Conservation (phyloP, 164 flowering plant species). For the Brasenia schreberi region DNA sequence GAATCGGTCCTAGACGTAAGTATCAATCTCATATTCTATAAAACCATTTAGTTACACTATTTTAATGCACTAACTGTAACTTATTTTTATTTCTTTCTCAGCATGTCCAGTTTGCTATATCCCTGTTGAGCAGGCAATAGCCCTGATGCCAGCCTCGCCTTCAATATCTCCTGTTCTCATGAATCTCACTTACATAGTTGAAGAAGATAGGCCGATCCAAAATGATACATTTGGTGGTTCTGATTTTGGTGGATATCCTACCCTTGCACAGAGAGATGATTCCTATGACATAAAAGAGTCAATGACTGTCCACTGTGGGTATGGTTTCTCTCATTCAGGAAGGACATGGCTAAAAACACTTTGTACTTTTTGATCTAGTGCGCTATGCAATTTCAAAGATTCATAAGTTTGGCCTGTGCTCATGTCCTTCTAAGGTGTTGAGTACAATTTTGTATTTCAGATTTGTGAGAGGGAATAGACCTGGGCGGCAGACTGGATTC, state of each 20-base stretch:
- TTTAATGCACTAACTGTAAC: neutral
- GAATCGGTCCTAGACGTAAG: slow-evolving; percentile 93
- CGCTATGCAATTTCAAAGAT: too few species aligned
- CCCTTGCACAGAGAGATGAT: slow-evolving; percentile 62
- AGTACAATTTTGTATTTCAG: slow-evolving; percentile 20
- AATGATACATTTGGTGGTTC: slow-evolving; percentile 62
- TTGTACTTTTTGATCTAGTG: too few species aligned
- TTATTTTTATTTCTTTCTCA: slow-evolving; percentile 15
- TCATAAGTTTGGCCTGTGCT: too few species aligned
- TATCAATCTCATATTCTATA: slow-evolving; percentile 1
- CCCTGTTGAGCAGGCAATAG: slow-evolving; percentile 66
- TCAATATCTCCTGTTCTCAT: slow-evolving; percentile 52
- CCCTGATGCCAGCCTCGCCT: slow-evolving; percentile 53
- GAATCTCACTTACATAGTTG: slow-evolving; percentile 48
- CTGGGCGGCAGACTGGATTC: slow-evolving; percentile 81
- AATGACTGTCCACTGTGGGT: slow-evolving; percentile 97
- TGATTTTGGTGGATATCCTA: slow-evolving; percentile 95
- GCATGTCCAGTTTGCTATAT: slow-evolving; percentile 96
- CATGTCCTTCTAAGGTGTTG: neutral
- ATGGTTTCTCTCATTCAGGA: slow-evolving; percentile 12
- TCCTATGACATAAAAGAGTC: slow-evolving; percentile 78
- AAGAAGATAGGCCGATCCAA: slow-evolving; percentile 15
- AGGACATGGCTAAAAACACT: too few species aligned
- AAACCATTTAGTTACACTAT: neutral
- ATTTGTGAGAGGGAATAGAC: slow-evolving; percentile 71